These are phyloP conservation scores for Kodamaea plutei DNA, from an alignment of 1,139 yeast genomes.

Conservation along the genomic window DNA sequence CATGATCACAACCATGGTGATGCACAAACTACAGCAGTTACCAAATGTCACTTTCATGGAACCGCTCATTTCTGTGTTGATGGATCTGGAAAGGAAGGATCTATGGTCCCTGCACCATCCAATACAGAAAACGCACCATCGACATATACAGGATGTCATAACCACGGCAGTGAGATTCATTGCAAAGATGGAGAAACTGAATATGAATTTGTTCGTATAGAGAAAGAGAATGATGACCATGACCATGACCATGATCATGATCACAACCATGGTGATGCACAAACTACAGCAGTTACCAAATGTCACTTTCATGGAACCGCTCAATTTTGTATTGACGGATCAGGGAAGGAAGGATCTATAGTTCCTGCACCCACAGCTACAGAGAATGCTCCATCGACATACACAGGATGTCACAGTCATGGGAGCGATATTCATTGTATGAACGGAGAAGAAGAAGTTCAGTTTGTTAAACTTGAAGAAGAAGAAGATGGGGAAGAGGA, in stretches of 20 bases:
- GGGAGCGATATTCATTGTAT: constrained; percentile 13
- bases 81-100: constrained; percentile 26
- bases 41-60: constrained; percentile 29
- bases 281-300: constrained; percentile 13
- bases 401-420: constrained; percentile 28
- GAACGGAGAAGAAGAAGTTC: constrained; percentile 1
- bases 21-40: not conserved
- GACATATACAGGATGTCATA: constrained; percentile 27
- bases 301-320: constrained; percentile 28
- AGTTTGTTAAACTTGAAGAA: not conserved
- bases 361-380: constrained; percentile 22
- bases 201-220: constrained; percentile 6
- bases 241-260: constrained; percentile 2
- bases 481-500: too few species aligned
- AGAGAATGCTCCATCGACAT: constrained; percentile 18
- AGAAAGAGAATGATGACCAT: not conserved
- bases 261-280: not conserved
- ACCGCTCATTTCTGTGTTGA: constrained; percentile 21
- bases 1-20: not conserved
- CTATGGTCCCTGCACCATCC: constrained; percentile 23
- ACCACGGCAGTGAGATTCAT: constrained; percentile 19
- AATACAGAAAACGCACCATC: constrained; percentile 16
- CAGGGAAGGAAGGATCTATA: constrained; percentile 27
- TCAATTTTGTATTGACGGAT: constrained; percentile 22
- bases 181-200: constrained; percentile 3